Base-by-base conservation (phyloP, 2,329 filamentous ascomycete species). In the Beauveria medogensis region DNA sequence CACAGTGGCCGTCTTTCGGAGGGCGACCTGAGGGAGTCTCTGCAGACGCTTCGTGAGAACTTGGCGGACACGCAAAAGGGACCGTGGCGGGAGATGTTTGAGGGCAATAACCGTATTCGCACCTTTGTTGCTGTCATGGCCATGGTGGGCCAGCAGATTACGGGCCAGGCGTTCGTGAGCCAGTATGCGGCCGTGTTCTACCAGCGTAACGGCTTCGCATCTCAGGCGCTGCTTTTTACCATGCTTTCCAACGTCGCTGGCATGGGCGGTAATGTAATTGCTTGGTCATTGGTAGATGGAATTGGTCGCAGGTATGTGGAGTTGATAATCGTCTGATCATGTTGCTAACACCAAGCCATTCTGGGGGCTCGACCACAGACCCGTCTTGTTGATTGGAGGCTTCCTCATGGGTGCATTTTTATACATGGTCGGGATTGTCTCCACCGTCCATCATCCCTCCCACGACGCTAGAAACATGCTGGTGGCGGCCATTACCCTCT, bases 91-190 rank as follows among this genome's bases (percentile, higher is more conserved):
- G 68, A 69, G 44, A 62, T 68, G 3, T 69, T 68, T 50, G 56
- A 65, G 28, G 37, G 57, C 9, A 48, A 60, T 3, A 69, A 68
- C 63, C 52, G 65, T 30, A 26, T 58, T 47, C 64, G 65, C 44
- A 71, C 69, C 1, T 50, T 59, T 3, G 64, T 72, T 24, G 67
- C 67, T 1, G 62, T 71, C 1, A 24, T 68, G 6, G 69, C 67
- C 55, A 71, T 70, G 65, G 67, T 72, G 28, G 67, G 67, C 16
- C 69, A 71, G 57, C 70, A 72, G 55, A 69, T 71, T 43, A 72
- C 70, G 3, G 70, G 70, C 9, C 69, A 72, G 59, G 69, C 69
- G 0, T 72, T 71, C 46, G 48, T 63, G 30, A 64, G 55, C 24
- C 68, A 71, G 56, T 71, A 71, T 62, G 62, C 63, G 8, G 66